phyloP scores from a whole-genome alignment of 208 protist genomes.

The Leishmania tarentolae region DNA sequence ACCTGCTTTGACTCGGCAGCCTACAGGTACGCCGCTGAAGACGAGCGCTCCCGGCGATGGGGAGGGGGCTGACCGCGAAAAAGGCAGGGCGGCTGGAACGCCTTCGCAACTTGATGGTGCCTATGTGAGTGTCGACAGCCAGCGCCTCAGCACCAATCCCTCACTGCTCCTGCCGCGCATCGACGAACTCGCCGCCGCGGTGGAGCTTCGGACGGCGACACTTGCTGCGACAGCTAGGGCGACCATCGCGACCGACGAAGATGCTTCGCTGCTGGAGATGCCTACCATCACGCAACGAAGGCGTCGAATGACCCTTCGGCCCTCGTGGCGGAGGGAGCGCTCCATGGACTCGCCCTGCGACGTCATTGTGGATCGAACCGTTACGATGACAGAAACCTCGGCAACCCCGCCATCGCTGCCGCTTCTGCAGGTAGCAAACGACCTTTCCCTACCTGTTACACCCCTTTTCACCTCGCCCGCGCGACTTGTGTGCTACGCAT shows the following conservation, averaged over 20 bases:
- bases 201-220: not conserved
- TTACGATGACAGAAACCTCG: not conserved
- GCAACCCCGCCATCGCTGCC: not conserved
- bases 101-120: not conserved
- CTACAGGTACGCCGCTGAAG: not conserved
- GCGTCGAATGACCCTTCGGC: slow-evolving; percentile 1
- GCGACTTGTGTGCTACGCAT: slow-evolving; percentile 20
- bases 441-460: not conserved
- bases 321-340: not conserved
- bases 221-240: not conserved
- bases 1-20: not conserved
- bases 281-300: not conserved
- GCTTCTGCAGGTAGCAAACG: not conserved
- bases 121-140: not conserved
- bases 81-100: not conserved
- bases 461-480: slow-evolving; percentile 2
- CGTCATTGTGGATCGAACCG: not conserved
- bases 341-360: slow-evolving; percentile 9
- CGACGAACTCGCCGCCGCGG: not conserved
- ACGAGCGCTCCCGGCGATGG: not conserved
- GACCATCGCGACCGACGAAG: not conserved
- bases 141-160: not conserved
- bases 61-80: not conserved
- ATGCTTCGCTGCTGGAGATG: not conserved
- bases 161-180: not conserved